Percentiles rank a stretch among this genome's conserved stretches.
These are phyloP conservation scores for Wallacemonas collosoma DNA, from an alignment of 208 protist genomes.

Conservation along the genomic window DNA sequence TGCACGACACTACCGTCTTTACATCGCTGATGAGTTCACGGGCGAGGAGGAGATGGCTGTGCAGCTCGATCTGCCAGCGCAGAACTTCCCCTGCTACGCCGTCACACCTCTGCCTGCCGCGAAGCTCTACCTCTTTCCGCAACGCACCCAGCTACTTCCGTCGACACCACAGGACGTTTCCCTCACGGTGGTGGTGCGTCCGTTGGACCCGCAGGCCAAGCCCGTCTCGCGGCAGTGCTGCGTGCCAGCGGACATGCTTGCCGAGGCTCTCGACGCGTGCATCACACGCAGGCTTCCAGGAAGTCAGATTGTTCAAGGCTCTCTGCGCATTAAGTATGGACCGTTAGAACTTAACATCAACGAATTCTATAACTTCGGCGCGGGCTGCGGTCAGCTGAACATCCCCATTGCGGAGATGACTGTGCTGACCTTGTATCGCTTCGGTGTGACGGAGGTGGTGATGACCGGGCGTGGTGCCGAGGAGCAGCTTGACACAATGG, in stretches of 20 bases:
- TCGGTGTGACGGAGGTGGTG: conserved; percentile 81
- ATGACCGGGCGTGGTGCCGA: conserved; percentile 74
- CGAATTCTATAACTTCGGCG: conserved; percentile 86
- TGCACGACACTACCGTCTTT: conserved; percentile 80
- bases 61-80: conserved; percentile 57
- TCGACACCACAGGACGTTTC: conserved; percentile 70
- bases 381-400: conserved; percentile 73
- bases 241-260: conserved; percentile 80
- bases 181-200: conserved; percentile 69
- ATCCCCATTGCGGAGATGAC: conserved; percentile 83
- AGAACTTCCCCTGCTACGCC: conserved; percentile 84
- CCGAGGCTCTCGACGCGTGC: conserved; percentile 66
- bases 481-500: conserved; percentile 26
- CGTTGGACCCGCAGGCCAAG: conserved; percentile 56
- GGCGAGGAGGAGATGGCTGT: conserved; percentile 87
- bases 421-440: conserved; percentile 79
- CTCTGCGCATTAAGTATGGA: conserved; percentile 83
- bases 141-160: conserved; percentile 59
- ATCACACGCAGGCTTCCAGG: conserved; percentile 64
- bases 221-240: conserved; percentile 62
- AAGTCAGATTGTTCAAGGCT: conserved; percentile 71
- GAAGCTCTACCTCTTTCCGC: conserved; percentile 76
- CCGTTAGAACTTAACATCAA: conserved; percentile 87
- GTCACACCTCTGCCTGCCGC: conserved; percentile 72
- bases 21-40: conserved; percentile 88